phyloP scores from a whole-genome alignment of 2,329 filamentous ascomycete species.

The Monosporascus sp. region DNA sequence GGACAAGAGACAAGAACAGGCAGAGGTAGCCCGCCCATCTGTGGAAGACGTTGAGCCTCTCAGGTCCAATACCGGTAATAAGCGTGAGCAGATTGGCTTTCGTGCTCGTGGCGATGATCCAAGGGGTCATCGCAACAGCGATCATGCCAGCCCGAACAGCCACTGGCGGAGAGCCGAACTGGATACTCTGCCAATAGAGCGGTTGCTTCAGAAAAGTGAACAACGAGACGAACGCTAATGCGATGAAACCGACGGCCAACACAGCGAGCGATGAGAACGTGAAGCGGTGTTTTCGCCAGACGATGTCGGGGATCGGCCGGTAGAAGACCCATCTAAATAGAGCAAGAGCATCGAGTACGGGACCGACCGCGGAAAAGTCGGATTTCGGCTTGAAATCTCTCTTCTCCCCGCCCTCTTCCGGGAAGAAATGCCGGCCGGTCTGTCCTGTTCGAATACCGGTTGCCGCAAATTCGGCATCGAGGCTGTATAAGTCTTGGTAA shows the following conservation, averaged over 20 bases:
- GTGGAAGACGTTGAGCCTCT: constrained; percentile 87
- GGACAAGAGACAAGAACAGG: constrained; percentile 74
- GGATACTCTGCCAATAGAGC: constrained; percentile 82
- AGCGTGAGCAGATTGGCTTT: constrained; percentile 83
- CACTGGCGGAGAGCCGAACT: constrained; percentile 79
- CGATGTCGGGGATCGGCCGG: constrained; percentile 71
- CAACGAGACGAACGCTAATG: constrained; percentile 66
- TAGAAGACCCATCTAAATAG: constrained; percentile 86
- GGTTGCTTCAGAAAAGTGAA: constrained; percentile 86
- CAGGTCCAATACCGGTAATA: constrained; percentile 85
- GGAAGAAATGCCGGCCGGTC: constrained; percentile 69
- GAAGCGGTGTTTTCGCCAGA: constrained; percentile 61
- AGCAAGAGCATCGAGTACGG: constrained; percentile 75
- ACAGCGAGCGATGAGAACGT: constrained; percentile 78
- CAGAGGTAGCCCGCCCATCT: constrained; percentile 87
- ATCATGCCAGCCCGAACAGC: constrained; percentile 89
- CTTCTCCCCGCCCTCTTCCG: constrained; percentile 53
- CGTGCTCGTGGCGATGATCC: constrained; percentile 85
- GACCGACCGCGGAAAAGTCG: constrained; percentile 68
- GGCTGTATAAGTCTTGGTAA: constrained; percentile 47
- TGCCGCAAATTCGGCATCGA: constrained; percentile 42
- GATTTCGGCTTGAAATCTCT: constrained; percentile 58
- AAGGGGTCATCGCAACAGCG: constrained; percentile 83
- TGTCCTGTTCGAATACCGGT: constrained; percentile 43
- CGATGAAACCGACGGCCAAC: constrained; percentile 59